These are phyloP conservation scores for Ophiocordyceps robertsii DNA, from an alignment of 2,329 filamentous ascomycete species.

Conservation along the genomic window DNA sequence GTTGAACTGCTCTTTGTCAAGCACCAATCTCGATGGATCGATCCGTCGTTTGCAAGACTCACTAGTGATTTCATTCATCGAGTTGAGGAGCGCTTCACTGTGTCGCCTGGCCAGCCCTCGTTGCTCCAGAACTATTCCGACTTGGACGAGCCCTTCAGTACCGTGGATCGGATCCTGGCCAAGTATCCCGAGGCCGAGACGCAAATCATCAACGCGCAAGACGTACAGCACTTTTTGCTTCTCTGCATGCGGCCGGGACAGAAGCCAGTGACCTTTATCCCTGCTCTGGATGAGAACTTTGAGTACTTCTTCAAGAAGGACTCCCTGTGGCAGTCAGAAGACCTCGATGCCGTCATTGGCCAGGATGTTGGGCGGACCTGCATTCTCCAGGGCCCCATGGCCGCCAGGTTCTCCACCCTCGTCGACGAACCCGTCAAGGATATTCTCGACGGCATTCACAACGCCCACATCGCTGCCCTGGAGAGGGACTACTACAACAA, in stretches of 20 bases:
- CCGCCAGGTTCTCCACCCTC: slow-evolving; percentile 76
- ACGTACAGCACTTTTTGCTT: slow-evolving; percentile 91
- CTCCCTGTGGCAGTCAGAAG: slow-evolving; percentile 97
- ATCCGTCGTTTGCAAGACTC: slow-evolving; percentile 66
- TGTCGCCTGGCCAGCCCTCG: slow-evolving; percentile 56
- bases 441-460: slow-evolving; percentile 82
- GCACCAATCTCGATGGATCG: slow-evolving; percentile 85
- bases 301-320: slow-evolving; percentile 99
- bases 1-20: slow-evolving; percentile 85
- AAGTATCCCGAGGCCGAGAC: slow-evolving; percentile 75
- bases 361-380: slow-evolving; percentile 95
- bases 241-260: slow-evolving; percentile 85
- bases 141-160: slow-evolving; percentile 66
- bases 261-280: slow-evolving; percentile 95
- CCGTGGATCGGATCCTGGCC: slow-evolving; percentile 65
- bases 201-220: slow-evolving; percentile 95
- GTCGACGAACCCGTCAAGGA: slow-evolving; percentile 91
- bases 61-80: slow-evolving; percentile 94
- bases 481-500: slow-evolving; percentile 68
- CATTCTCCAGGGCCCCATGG: slow-evolving; percentile 89
- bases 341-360: slow-evolving; percentile 85
- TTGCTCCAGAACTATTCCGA: slow-evolving; percentile 83
- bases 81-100: slow-evolving; percentile 89
- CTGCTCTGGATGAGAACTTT: slow-evolving; percentile 89
- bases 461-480: slow-evolving; percentile 71